phyloP scores from a whole-genome alignment of 2,329 filamentous ascomycete genomes.

The Colletotrichum sansevieriae region DNA sequence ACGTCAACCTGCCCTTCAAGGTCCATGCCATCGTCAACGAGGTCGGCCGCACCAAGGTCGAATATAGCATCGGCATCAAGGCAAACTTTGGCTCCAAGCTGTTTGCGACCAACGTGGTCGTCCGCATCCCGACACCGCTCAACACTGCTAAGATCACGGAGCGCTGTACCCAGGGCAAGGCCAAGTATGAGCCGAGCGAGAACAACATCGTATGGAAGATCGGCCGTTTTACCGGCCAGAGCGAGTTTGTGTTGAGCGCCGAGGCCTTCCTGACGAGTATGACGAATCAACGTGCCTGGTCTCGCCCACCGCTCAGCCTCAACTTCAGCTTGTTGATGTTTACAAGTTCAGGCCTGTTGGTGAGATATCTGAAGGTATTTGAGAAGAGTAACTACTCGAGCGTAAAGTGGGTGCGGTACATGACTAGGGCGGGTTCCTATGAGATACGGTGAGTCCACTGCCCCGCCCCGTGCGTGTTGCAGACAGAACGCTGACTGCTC shows the following conservation, averaged over 20 bases:
- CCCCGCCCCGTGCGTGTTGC: not conserved
- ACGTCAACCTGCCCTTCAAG: conserved; percentile 98
- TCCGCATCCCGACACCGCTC: conserved; percentile 93
- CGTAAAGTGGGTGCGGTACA: conserved; percentile 99
- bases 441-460: conserved; percentile 80
- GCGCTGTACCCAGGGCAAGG: conserved; percentile 94
- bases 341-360: conserved; percentile 91
- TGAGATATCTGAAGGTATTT: conserved; percentile 97
- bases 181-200: conserved; percentile 97
- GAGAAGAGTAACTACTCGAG: conserved; percentile 99
- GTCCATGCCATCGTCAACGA: conserved; percentile 99
- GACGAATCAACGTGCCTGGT: conserved; percentile 99
- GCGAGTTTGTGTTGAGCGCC: conserved; percentile 93
- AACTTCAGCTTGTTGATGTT: conserved; percentile 98
- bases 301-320: conserved; percentile 88
- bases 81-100: conserved; percentile 97
- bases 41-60: conserved; percentile 95
- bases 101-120: conserved; percentile 95
- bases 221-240: conserved; percentile 96
- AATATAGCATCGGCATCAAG: conserved; percentile 97
- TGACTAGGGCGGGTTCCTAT: conserved; percentile 97
- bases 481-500: conserved; percentile 32
- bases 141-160: conserved; percentile 96
- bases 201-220: conserved; percentile 99
- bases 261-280: conserved; percentile 95